These are phyloP conservation scores for Xylariaceae sp. DNA, from an alignment of 2,329 filamentous ascomycete species.

Conservation along the genomic window DNA sequence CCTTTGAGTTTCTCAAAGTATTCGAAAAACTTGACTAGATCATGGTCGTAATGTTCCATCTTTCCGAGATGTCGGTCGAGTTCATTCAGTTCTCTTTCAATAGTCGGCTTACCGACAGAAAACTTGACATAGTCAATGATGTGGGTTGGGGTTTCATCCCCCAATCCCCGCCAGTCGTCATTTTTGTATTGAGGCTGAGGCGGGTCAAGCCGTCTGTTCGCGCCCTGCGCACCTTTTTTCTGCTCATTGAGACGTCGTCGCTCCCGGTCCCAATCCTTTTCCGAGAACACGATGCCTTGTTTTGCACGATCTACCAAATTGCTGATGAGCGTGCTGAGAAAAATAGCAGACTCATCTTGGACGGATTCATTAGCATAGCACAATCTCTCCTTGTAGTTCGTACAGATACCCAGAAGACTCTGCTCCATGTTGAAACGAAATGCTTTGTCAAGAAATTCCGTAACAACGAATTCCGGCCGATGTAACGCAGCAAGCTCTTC, in stretches of 20 bases:
- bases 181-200: constrained; percentile 42
- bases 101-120: constrained; percentile 41
- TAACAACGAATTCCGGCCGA: constrained; percentile 29
- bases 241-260: constrained; percentile 26
- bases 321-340: constrained; percentile 50
- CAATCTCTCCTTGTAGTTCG: constrained; percentile 58
- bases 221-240: constrained; percentile 13
- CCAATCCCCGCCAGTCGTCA: constrained; percentile 31
- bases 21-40: constrained; percentile 31
- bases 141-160: constrained; percentile 38
- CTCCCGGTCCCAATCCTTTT: constrained; percentile 40
- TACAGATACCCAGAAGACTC: constrained; percentile 59
- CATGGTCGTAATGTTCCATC: constrained; percentile 22
- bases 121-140: constrained; percentile 63
- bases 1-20: constrained; percentile 33
- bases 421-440: constrained; percentile 56
- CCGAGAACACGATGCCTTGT: constrained; percentile 49
- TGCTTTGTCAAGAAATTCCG: constrained; percentile 48
- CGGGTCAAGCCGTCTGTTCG: constrained; percentile 29
- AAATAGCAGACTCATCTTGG: constrained; percentile 39
- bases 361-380: constrained; percentile 57
- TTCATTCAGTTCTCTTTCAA: constrained; percentile 36
- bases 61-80: constrained; percentile 32
- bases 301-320: constrained; percentile 56
- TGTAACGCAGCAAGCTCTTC: constrained; percentile 36